Conservation (phyloP, 257 asterid species). For the Lycium barbarum region DNA sequence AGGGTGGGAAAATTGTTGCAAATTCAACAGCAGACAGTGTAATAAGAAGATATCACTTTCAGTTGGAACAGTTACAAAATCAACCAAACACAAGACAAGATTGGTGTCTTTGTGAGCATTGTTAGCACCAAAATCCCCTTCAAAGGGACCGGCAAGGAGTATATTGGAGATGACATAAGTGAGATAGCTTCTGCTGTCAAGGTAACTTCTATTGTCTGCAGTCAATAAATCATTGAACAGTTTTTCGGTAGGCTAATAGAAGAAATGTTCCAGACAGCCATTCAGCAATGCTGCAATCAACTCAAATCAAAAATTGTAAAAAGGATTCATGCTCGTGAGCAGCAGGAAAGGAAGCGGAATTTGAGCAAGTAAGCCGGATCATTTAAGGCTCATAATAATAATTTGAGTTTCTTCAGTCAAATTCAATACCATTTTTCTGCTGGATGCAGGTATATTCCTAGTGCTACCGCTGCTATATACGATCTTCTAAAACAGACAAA, state of each 20-base stretch:
- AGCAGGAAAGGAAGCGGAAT: slow-evolving; percentile 92
- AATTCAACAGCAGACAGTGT: slow-evolving; percentile 23
- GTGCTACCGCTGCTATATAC: slow-evolving; percentile 73
- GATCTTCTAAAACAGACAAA: slow-evolving; percentile 69
- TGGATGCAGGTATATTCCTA: slow-evolving; percentile 76
- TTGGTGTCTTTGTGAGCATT: slow-evolving; percentile 91
- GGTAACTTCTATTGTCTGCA: slow-evolving; percentile 49
- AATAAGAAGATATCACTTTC: slow-evolving; percentile 30
- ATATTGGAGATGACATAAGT: slow-evolving; percentile 93
- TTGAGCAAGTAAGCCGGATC: slow-evolving; percentile 65
- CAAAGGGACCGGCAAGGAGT: slow-evolving; percentile 95
- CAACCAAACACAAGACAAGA: slow-evolving; percentile 89
- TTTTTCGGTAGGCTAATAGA: slow-evolving; percentile 36
- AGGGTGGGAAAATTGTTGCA: slow-evolving; percentile 18
- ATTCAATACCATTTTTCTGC: slow-evolving; percentile 32
- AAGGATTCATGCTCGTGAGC: slow-evolving; percentile 95
- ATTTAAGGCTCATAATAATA: slow-evolving; percentile 34
- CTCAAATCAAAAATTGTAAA: slow-evolving; percentile 82
- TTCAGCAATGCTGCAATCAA: slow-evolving; percentile 84
- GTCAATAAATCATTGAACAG: neutral
- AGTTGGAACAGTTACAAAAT: slow-evolving; percentile 94
- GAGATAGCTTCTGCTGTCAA: slow-evolving; percentile 93
- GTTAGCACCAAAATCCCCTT: slow-evolving; percentile 96
- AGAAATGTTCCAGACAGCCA: slow-evolving; percentile 62
- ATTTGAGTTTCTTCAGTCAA: slow-evolving; percentile 29